Percentiles rank a stretch among this genome's conserved stretches.
phyloP scores from a whole-genome alignment of 2,329 filamentous ascomycete species.

The Sporothrix schenckii region DNA sequence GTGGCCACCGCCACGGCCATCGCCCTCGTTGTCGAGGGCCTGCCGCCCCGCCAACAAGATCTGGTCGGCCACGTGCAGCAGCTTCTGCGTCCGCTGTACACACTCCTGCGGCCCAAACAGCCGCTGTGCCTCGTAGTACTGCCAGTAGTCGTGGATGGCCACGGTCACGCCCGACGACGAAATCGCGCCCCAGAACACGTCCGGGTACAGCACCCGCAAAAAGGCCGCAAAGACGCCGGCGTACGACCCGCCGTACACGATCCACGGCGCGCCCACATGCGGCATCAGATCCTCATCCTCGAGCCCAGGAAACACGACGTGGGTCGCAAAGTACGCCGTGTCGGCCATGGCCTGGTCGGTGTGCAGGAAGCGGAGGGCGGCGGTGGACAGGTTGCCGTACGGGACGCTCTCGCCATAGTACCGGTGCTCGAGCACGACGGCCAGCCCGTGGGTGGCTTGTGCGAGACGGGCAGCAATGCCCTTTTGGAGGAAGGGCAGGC shows the following conservation, averaged over 20 bases:
- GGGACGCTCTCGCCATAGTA: constrained; percentile 83
- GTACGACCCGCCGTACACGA: constrained; percentile 83
- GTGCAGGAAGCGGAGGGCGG: constrained; percentile 77
- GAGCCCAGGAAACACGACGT: constrained; percentile 71
- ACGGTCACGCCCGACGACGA: constrained; percentile 78
- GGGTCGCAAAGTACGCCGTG: constrained; percentile 75
- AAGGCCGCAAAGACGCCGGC: constrained; percentile 80
- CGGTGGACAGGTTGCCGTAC: constrained; percentile 62
- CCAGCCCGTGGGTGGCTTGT: constrained; percentile 71
- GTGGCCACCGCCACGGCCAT: neutral
- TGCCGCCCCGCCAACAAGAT: constrained; percentile 49
- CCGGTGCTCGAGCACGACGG: constrained; percentile 81
- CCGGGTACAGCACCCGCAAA: constrained; percentile 73
- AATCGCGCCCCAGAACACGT: constrained; percentile 77
- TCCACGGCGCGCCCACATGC: constrained; percentile 56
- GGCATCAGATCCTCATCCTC: constrained; percentile 58
- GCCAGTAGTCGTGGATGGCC: constrained; percentile 77
- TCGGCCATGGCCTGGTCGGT: constrained; percentile 84
- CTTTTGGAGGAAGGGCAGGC: constrained; percentile 73
- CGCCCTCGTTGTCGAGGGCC: constrained; percentile 46
- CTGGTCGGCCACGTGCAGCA: constrained; percentile 56
- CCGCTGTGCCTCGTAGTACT: constrained; percentile 58
- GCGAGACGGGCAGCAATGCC: constrained; percentile 74
- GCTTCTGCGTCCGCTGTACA: constrained; percentile 63
- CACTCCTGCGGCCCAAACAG: constrained; percentile 61